Base-by-base conservation (phyloP, 2,329 filamentous ascomycete genomes). In the Penicillium vulpinum region DNA sequence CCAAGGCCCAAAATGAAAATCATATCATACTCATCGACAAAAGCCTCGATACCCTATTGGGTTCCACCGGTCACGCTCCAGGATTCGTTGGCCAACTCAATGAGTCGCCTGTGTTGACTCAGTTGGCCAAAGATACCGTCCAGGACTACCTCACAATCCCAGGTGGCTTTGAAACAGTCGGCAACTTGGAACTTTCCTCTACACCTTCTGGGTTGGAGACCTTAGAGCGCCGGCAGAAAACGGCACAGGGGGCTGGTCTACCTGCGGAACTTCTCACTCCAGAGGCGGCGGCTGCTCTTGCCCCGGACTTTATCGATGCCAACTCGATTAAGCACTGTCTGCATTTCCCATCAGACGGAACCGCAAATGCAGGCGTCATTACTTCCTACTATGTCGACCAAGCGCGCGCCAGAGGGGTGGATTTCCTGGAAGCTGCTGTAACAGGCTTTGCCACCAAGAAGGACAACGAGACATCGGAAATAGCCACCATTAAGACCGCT, bases 41-140 rank as follows among this genome's bases (percentile, higher is more conserved):
- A 54, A 69, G 67, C 9, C 57, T 71, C 8, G 57, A 59, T 6
- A 43, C 58, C 0, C 50, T 68, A 6, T 55, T 63, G 15, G 71
- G 71, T 7, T 75, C 73, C 9, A 75, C 72, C 0, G 68, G 68
- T 16, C 61, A 69, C 51, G 71, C 72, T 4, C 73, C 73, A 6
- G 72, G 71, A 1, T 72, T 74, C 26, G 63, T 75, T 6, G 72
- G 72, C 22, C 70, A 75, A 53, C 70, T 68, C 51, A 75, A 74
- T 39, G 69, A 72, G 41, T 70, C 67, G 8, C 36, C 64, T 1
- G 61, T 67, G 2, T 57, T 74, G 13, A 74, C 71, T 1, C 65
- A 50, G 11, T 63, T 75, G 5, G 71, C 72, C 0, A 63, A 69
- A 24, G 67, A 72, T 5, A 72, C 62, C 0, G 69, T 71, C 7